These are phyloP conservation scores for Pythium diclinum DNA, from an alignment of 352 stramenopile species.

Conservation along the genomic window DNA sequence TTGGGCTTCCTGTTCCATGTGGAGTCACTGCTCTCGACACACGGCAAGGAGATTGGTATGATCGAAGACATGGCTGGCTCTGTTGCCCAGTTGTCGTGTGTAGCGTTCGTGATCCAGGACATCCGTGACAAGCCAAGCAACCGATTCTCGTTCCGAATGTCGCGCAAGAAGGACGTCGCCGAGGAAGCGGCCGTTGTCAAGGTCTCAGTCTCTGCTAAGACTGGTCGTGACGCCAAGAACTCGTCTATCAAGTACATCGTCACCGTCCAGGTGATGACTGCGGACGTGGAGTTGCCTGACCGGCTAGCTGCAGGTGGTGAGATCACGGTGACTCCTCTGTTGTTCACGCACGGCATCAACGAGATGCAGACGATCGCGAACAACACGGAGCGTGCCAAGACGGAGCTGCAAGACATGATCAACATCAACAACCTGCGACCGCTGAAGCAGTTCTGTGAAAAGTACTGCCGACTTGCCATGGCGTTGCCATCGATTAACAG, in stretches of 20 bases:
- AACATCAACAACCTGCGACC: conserved; percentile 85
- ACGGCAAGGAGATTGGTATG: conserved; percentile 96
- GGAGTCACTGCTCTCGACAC: conserved; percentile 93
- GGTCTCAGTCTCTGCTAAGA: conserved; percentile 68
- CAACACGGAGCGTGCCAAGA: conserved; percentile 86
- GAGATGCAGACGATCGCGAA: conserved; percentile 95
- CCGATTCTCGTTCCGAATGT: conserved; percentile 86
- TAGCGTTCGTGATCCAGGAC: conserved; percentile 86
- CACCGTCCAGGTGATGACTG: conserved; percentile 75
- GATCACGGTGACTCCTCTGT: conserved; percentile 76
- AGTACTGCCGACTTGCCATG: conserved; percentile 67
- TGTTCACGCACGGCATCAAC: conserved; percentile 93
- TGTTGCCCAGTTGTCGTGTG: conserved; percentile 76
- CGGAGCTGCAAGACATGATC: conserved; percentile 87
- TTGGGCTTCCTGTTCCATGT: conserved; percentile 88
- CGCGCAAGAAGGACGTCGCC: conserved; percentile 67
- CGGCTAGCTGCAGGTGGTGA: conserved; percentile 63
- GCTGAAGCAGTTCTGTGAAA: conserved; percentile 80
- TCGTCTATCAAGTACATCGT: conserved; percentile 82
- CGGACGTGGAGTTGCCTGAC: conserved; percentile 72
- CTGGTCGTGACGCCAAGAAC: conserved; percentile 39
- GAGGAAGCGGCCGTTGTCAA: conserved; percentile 79
- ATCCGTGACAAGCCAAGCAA: conserved; percentile 81
- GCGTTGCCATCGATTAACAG: conserved; percentile 41
- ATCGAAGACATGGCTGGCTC: conserved; percentile 89